Base-by-base conservation (phyloP, 2,329 filamentous ascomycete genomes). In the Pezicula rhizophila region DNA sequence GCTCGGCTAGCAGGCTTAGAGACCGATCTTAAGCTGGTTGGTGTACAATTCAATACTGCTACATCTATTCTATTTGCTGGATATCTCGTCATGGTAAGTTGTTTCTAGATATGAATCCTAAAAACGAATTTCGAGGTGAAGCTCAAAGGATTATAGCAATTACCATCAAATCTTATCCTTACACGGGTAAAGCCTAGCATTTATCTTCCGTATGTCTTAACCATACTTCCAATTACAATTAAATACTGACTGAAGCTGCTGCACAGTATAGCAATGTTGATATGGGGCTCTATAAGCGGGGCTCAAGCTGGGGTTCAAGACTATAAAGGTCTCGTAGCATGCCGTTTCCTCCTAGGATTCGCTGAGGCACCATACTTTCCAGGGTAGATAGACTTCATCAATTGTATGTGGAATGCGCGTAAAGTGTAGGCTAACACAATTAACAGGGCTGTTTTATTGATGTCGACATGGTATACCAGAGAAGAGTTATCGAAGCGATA, bases 271-370 rank as follows among this genome's bases (percentile, higher is more conserved):
- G 23, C 23, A 4, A 34, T 44, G n/a, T 31, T 25, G 10, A 39
- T 75, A 3, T 76, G 73, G 73, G 72, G 71, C 5, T 51, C 70
- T 45, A 74, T 76, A 37, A 76, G 73, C 0, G 66, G 70, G 0
- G 58, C 64, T 2, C 72, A 69, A 0, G 65, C 67, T 4, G 63
- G 57, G 1, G 67, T 66, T 42, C 64, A 57, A 35, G 68, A 61
- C 31, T 65, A 65, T 14, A 59, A 59, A n/a, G 67, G 68, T 2
- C 60, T 73, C 15, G 57, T 69, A 11, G 66, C 65, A 2, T 64
- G 69, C 25, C 66, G 70, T 5, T 72, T 73, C 60, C 70, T 70
- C 49, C 56, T 73, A 2, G 70, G 70, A 50, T 68, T 72, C n/a
- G 64, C 71, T 20, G 70, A 73, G 52, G 70, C 70, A 38, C n/a